phyloP scores from a whole-genome alignment of 192 early-diverging fungal species.

The Dissophora ornata region DNA sequence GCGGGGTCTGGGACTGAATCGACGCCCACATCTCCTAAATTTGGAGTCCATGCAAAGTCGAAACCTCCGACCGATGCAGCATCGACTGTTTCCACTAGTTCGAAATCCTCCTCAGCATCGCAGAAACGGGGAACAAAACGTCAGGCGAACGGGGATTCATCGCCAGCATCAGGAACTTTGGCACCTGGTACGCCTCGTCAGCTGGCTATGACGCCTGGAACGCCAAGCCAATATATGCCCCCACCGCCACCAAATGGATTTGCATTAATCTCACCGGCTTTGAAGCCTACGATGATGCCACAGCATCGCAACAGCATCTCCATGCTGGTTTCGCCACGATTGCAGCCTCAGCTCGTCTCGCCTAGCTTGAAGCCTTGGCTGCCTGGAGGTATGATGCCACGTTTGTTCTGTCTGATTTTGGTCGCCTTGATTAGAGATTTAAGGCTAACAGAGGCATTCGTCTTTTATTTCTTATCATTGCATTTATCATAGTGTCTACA shows the following conservation, averaged over 20 bases:
- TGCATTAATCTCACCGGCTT: conserved; percentile 35
- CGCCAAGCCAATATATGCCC: conserved; percentile 29
- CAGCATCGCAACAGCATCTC: conserved; percentile 23
- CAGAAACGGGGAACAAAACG: conserved; percentile 48
- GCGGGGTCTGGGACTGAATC: conserved; percentile 47
- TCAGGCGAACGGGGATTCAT: conserved; percentile 21
- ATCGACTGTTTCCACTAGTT: too few relatives aligned
- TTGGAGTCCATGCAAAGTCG: conserved; percentile 22
- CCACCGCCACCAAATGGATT: conserved; percentile 46
- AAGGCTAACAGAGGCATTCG: too few relatives aligned
- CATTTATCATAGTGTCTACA: conserved; percentile 46
- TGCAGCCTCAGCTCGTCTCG: conserved; percentile 42
- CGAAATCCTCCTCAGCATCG: conserved; percentile 4
- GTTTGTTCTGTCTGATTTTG: too few relatives aligned
- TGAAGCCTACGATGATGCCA: conserved; percentile 41
- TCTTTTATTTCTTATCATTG: too few relatives aligned
- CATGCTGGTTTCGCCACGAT: conserved; percentile 32
- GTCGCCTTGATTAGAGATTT: too few relatives aligned
- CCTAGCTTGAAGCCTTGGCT: conserved; percentile 46
- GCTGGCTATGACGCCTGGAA: conserved; percentile 21
- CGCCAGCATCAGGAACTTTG: conserved; percentile 16
- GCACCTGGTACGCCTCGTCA: conserved; percentile 43
- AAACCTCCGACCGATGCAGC: neutral
- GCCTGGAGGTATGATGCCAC: conserved; percentile 51
- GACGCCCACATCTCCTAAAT: conserved; percentile 29